Evolutionary conservation across 345 rosid species (phyloP), one percentile per base, ranked within the genome.

Genomic region (Chamaenerion angustifolium): DNA sequence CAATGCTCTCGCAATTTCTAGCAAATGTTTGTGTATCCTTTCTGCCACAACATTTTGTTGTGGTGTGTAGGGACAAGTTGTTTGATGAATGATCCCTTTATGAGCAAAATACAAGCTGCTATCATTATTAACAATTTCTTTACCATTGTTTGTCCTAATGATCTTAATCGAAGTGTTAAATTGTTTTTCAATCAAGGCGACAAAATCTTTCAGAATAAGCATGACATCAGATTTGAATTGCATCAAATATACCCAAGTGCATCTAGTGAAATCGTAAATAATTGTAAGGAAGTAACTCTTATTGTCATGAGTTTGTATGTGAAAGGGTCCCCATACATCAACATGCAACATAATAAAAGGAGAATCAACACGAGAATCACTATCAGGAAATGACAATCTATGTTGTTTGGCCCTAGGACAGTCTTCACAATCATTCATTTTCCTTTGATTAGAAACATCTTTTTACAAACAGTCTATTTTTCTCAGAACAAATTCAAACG

Each of bases 11-110:
- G 51, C 45, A 2, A 60, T 47, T 3, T 66, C 21, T 0, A 66
- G 41, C 6, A 66, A 31, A 19, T 66, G 47, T 0, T 15, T 12
- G 21, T 66, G 61, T 6, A 56, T 56, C 4, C 51, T 10, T n/a
- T 61, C 59, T 0, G 18, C 45, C 0, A 15, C 6, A 4, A 56
- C 45, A 46, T 60, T 66, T 43, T 66, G 45, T 35, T 61, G 52
- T 6, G 45, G 59, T 1, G 62, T 61, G 3, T 40, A 44, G 4
- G 7, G n/a, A 25, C 51, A 56, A 16, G 55, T 45, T 0, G 31
- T 51, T 56, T 61, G 51, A 35, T 45, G 50, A 7, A 27, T 0
- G 5, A 59, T 43, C 0, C 45, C 18, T 0, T 14, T 31, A 11
- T 37, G 16, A 0, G 5, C 19, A 37, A 40, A 40, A 11, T 12